Base-by-base conservation (phyloP, 1,284 basidiomycete genomes). In the Fomes fomentarius region DNA sequence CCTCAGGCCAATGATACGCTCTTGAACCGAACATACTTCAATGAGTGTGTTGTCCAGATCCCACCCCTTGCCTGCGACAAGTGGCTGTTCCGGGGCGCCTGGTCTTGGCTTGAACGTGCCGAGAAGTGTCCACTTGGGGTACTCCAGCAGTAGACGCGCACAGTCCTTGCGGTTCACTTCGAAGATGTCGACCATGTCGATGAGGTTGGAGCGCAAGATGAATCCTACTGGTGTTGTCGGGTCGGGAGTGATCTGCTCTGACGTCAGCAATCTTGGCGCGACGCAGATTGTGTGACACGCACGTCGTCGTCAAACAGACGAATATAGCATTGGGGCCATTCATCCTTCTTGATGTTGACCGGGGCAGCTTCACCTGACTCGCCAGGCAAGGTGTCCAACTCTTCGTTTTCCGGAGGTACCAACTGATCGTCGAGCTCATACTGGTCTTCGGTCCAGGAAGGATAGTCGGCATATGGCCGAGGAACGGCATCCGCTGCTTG, bases 131-230 rank as follows among this genome's bases (percentile, higher is more conserved):
- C 94, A 97, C 64, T 89, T 90, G 0, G 94, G 92, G 46, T 94
- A 86, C 63, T 95, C 90, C 35, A 98, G 80, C 2, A 99, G 78
- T 11, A 98, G 74, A 11, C 91, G 81, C 1, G 96, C 94, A 63
- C 90, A 93, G 66, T 99, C 96, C 71, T 97, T 98, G 50, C 96
- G 85, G 71, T 99, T 99, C 43, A 97, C 85, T 71, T 99, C 96
- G 69, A 93, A 99, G 26, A 98, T 89, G 62, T 94, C 87, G 50
- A 98, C 75, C 42, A 91, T 83, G 68, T 98, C 96, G n/a, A 85
- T 74, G 9, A 98, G 70, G 24, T 89, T 78, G 9, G 87, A 82
- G 22, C 90, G 89, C 15, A 97, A 80, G 25, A 89, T 81, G 69
- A 96, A 96, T 1, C 94, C 93, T 8, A 82, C 75, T 0, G 91